Conservation (phyloP, 2,329 filamentous ascomycete genomes). For the Fusarium xylarioides region DNA sequence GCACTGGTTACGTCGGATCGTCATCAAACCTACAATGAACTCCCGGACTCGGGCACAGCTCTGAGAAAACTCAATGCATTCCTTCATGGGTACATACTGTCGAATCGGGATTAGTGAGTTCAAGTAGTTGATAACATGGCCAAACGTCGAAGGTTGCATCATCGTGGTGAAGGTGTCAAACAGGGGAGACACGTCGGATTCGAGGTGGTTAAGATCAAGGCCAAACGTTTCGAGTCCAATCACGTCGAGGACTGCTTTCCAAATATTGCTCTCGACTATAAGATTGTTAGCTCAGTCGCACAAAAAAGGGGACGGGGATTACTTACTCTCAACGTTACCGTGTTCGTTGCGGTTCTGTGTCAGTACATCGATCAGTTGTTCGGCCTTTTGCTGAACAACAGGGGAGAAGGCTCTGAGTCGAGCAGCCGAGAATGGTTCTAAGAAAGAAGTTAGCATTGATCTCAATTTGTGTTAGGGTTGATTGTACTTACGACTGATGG, state of each 20-base stretch:
- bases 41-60: constrained; percentile 44
- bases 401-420: constrained; percentile 44
- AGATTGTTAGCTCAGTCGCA: not conserved
- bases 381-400: constrained; percentile 47
- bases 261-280: constrained; percentile 42
- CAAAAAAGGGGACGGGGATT: not conserved
- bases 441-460: not conserved
- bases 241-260: constrained; percentile 48
- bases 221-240: constrained; percentile 48
- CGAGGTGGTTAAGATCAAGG: constrained; percentile 48
- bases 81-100: constrained; percentile 49
- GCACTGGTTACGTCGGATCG: not conserved
- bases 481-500: constrained; percentile 42
- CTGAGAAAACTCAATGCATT: constrained; percentile 48
- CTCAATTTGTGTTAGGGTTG: not conserved
- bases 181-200: constrained; percentile 37
- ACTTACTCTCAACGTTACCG: constrained; percentile 32
- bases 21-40: constrained; percentile 42
- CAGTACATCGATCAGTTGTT: constrained; percentile 41
- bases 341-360: constrained; percentile 16
- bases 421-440: constrained; percentile 45
- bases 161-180: constrained; percentile 34
- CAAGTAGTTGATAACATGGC: constrained; percentile 45
- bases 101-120: constrained; percentile 49
- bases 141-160: constrained; percentile 40